phyloP scores from a whole-genome alignment of 1,284 basidiomycete species.

The Ustilago shanxiensis region DNA sequence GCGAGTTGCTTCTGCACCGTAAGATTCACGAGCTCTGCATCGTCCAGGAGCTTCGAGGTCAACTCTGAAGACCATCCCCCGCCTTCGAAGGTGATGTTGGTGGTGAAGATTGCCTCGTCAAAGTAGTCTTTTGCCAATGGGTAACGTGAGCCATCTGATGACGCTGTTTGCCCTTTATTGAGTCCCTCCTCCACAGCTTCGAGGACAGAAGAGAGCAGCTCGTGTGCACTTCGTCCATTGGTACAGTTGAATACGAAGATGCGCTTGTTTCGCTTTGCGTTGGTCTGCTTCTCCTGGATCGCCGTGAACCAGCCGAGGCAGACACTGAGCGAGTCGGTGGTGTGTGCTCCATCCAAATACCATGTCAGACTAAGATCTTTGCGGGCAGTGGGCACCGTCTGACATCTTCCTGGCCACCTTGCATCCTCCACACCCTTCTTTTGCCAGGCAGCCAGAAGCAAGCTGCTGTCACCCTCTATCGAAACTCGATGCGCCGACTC shows the following conservation, averaged over 20 bases:
- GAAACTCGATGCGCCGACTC: constrained; percentile 18
- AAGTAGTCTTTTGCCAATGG: constrained; percentile 73
- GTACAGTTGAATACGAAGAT: constrained; percentile 97
- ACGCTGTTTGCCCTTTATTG: not conserved
- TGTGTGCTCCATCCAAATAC: constrained; percentile 97
- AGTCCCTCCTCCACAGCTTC: constrained; percentile 51
- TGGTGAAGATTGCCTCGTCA: constrained; percentile 89
- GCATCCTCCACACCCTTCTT: constrained; percentile 78
- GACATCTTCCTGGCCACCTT: constrained; percentile 97
- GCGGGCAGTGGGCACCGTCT: constrained; percentile 77
- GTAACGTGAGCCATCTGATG: constrained; percentile 6
- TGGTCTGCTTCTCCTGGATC: constrained; percentile 9
- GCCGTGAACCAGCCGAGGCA: constrained; percentile 84
- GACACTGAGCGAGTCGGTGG: constrained; percentile 86
- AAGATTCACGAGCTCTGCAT: constrained; percentile 56
- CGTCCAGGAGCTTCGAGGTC: constrained; percentile 54
- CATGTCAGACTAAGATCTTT: constrained; percentile 75
- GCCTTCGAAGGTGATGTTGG: constrained; percentile 91
- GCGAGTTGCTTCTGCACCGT: constrained; percentile 61
- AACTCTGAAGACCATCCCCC: constrained; percentile 83
- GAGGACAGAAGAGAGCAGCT: constrained; percentile 79
- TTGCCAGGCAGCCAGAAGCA: constrained; percentile 71
- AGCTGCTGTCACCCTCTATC: not conserved
- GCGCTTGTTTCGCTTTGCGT: constrained; percentile 71
- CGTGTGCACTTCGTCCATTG: constrained; percentile 82